Evolutionary conservation across 2,329 filamentous ascomycete species (phyloP).

Genomic region (Thielaviopsis punctulata): DNA sequence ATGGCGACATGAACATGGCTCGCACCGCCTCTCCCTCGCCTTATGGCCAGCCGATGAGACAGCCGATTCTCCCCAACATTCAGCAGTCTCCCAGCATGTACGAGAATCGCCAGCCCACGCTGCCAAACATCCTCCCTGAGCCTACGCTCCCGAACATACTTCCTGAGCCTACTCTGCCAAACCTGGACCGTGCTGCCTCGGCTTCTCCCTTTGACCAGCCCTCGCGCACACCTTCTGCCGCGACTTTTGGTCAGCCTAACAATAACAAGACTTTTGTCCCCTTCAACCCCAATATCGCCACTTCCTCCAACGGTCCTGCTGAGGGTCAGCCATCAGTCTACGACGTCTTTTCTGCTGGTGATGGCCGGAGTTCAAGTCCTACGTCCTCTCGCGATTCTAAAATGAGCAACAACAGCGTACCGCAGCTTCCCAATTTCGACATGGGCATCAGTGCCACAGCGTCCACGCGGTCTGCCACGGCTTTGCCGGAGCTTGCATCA

Average conservation of each 20-base stretch:
- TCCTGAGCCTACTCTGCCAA: constrained; percentile 13
- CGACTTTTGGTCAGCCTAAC: constrained; percentile 14
- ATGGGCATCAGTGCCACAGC: constrained; percentile 15
- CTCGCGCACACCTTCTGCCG: constrained; percentile 14
- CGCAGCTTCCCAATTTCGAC: constrained; percentile 12
- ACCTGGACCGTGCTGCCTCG: constrained; percentile 6
- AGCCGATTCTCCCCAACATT: background rate
- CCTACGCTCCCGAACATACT: constrained; percentile 6
- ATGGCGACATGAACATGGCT: constrained; percentile 6
- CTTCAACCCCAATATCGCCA: constrained; percentile 13
- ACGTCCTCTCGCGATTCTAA: constrained; percentile 16
- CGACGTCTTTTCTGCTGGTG: constrained; percentile 19
- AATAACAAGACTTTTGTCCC: constrained; percentile 14
- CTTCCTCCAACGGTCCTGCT: constrained; percentile 11
- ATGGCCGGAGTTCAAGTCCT: constrained; percentile 19
- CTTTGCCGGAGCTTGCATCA: background rate
- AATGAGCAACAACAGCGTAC: constrained; percentile 1
- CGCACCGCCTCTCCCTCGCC: constrained; percentile 1
- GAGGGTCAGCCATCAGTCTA: constrained; percentile 12
- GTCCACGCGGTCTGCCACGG: constrained; percentile 13
- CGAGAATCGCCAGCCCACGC: constrained; percentile 11
- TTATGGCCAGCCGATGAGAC: constrained; percentile 2
- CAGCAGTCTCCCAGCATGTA: constrained; percentile 1
- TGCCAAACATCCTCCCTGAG: constrained; percentile 14
- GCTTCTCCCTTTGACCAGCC: constrained; percentile 12